Conservation (phyloP, 306 rosid species). For the Quercus dentata region DNA sequence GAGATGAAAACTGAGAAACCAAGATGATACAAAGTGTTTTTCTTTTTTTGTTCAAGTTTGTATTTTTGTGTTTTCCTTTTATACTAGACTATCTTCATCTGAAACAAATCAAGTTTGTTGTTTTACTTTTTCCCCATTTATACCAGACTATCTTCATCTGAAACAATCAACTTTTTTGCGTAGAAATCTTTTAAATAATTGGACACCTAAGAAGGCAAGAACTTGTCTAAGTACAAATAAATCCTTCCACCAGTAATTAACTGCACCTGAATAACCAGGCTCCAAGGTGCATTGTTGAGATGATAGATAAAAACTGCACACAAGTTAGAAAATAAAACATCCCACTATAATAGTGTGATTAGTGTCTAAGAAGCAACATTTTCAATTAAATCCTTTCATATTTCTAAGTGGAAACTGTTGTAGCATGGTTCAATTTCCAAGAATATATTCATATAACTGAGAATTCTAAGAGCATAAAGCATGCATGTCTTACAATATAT, state of each 20-base stretch:
- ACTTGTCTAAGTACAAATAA: neutral
- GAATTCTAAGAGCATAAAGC: neutral
- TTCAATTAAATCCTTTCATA: neutral
- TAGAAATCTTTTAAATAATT: neutral
- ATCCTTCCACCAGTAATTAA: neutral
- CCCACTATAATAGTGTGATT: neutral
- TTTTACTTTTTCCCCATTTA: no score
- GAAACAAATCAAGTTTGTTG: no score
- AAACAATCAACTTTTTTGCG: neutral
- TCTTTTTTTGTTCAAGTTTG: neutral
- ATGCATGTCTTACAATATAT: neutral
- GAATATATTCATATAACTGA: neutral
- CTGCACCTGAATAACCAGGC: neutral
- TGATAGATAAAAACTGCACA: neutral
- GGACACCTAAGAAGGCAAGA: neutral
- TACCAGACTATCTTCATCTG: neutral
- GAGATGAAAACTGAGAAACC: neutral
- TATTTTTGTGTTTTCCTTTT: no score
- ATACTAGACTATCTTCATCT: no score
- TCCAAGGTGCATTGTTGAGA: neutral
- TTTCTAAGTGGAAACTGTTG: neutral
- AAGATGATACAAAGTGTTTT: neutral
- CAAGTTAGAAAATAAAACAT: neutral
- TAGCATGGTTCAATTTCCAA: neutral
- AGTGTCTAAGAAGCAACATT: neutral